Evolutionary conservation across 768 basidiomycete genomes (phyloP), one percentile per base, ranked within the genome.

Genomic region (Filobasidium wieringae): DNA sequence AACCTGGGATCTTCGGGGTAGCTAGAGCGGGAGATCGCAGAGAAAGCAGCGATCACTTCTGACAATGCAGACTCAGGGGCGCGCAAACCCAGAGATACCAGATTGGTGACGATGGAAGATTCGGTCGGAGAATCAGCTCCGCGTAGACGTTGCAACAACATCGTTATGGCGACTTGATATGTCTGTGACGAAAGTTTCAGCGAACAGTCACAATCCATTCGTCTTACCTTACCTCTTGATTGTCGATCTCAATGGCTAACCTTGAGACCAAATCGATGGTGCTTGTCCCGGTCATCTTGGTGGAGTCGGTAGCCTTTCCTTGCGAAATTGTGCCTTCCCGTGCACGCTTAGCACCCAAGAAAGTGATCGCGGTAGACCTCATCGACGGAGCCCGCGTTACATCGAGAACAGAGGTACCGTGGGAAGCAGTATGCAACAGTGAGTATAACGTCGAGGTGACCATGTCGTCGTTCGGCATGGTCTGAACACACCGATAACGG

Each of bases 401-500:
- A 36, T 51, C 50, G 3, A 51, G 31, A 45, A 33, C 26, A 7
- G 56, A 57, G 1, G 47, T 50, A 2, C 49, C 49, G 34, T 57
- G 56, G 2, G 47, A 22, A 15, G 96, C 85, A 71, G 87, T 86
- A 70, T 97, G 96, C 59, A 97, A 79, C 12, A 97, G 80, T 4
- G 93, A 95, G 72, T 97, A 96, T 83, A 96, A 86, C 64, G 91
- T 88, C 3, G 92, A 96, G 81, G 91, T 84, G 69, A 87, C 80
- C 34, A 90, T 80, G 68, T 91, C 90, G 63, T 90, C 87, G 40
- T 87, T 87, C 15, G 87, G 85, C 15, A 87, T 83, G 36, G 88
- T 77, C 88, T 90, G 52, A 60, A 41, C 30, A 36, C 27, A 55
- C 12, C 45, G 55, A 27, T 57, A 32, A 32, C 24, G 37, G 43